These are phyloP conservation scores for Quercus lobata DNA, from an alignment of 331 rosid genomes.

Conservation along the genomic window DNA sequence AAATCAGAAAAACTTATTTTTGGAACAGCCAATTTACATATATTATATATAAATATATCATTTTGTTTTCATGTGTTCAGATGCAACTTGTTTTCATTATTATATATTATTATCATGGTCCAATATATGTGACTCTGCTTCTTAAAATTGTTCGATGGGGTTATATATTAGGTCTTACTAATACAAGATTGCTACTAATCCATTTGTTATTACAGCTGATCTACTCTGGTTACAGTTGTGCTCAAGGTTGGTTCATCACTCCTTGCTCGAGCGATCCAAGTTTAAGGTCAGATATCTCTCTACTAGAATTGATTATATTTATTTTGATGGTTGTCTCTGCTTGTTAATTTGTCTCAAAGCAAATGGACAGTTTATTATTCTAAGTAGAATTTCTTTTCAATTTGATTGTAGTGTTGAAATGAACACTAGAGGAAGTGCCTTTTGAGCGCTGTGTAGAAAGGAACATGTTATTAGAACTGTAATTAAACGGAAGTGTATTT, in stretches of 20 bases:
- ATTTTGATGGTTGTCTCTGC: constrained; percentile 12
- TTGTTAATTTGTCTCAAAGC: neutral
- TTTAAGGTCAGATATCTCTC: constrained; percentile 62
- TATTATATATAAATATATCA: neutral
- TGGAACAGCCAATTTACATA: neutral
- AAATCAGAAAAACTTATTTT: too few species aligned
- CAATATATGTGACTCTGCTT: neutral
- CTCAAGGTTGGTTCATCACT: constrained; percentile 86
- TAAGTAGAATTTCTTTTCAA: neutral
- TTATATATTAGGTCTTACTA: constrained; percentile 3
- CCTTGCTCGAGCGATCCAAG: constrained; percentile 72
- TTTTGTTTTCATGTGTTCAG: neutral
- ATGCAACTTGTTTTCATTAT: neutral
- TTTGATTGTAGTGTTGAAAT: neutral
- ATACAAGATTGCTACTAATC: constrained; percentile 14
- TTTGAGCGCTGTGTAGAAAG: too few species aligned
- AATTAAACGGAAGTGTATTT: neutral
- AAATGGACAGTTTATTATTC: neutral
- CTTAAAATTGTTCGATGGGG: neutral
- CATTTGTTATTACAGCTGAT: constrained; percentile 42
- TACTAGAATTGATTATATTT: constrained; percentile 13
- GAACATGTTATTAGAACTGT: neutral
- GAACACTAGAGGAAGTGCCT: too few species aligned
- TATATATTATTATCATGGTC: neutral
- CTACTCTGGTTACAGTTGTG: constrained; percentile 76